Base-by-base conservation (phyloP, 352 stramenopile species). In the Aphanomyces stellatus region DNA sequence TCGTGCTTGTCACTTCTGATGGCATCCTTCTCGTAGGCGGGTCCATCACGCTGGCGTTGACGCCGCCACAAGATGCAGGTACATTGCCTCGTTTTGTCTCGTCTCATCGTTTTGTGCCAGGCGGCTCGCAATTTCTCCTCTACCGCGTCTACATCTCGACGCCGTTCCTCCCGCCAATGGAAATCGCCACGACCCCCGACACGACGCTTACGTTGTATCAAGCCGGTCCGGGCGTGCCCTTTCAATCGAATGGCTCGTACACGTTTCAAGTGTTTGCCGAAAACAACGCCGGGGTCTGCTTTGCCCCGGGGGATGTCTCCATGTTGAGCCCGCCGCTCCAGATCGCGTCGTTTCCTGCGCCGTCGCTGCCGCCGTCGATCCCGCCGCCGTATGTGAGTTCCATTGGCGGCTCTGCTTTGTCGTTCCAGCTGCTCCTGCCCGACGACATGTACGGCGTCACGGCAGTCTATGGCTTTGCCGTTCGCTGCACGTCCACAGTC, bases 51-150 rank as follows among this genome's bases (percentile, higher is more conserved):
- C 30, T 65, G 22, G 10, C 4, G 7, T 53, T 65, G 1, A 28
- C 27, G 4, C 57, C 57, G 17, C 57, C 57, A 2, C 19, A 28
- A 34, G 57, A 65, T 25, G 53, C 57, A 25, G 57, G 57, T 65
- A 55, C 11, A 35, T 17, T 28, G 5, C 30, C 19, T 53, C n/a
- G 24, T 30, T 28, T 30, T 17, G 8, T 43, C 11, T 61, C 6
- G 24, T 43, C 22, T 48, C 34, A 46, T 48, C 30, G 13, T 33
- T 61, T 17, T 56, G 8, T 28, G 24, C 24, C 28, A 65, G 57
- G 57, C 2, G 57, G 57, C 1, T 65, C 57, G 22, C 28, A 46
- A 11, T 53, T 65, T 22, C 22, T 55, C n/a, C 8, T 19, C 15
- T 65, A 65, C 25, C 57, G 41, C 34, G 13, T 65, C 10, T 65